Evolutionary conservation across 805 yeast species (phyloP).

Genomic region (Candida chauliodis): DNA sequence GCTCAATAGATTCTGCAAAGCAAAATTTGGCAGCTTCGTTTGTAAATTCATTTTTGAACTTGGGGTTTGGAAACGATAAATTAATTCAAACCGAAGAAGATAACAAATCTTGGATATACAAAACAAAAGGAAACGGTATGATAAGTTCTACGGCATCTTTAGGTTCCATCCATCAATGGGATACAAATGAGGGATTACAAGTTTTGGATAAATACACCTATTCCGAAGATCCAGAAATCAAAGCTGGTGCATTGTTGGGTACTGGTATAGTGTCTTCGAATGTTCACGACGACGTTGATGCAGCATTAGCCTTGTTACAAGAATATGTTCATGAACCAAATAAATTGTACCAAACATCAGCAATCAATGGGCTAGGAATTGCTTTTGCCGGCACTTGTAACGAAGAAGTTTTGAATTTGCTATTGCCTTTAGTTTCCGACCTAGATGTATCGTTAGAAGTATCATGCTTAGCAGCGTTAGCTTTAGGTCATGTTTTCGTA

Average conservation of each 20-base stretch:
- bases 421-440: conserved; percentile 82
- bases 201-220: conserved; percentile 84
- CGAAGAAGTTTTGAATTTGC: conserved; percentile 71
- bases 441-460: conserved; percentile 70
- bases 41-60: conserved; percentile 85
- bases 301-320: conserved; percentile 80
- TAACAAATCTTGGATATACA: conserved; percentile 78
- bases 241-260: conserved; percentile 96
- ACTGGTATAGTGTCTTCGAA: conserved; percentile 90
- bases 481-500: conserved; percentile 90
- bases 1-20: conserved; percentile 76
- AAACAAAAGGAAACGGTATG: conserved; percentile 91
- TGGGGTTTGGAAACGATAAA: conserved; percentile 88
- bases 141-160: conserved; percentile 85
- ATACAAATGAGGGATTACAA: conserved; percentile 83
- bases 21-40: conserved; percentile 94
- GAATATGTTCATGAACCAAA: conserved; percentile 73
- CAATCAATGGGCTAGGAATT: conserved; percentile 88
- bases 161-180: conserved; percentile 91
- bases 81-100: conserved; percentile 71
- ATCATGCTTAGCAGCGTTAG: conserved; percentile 81
- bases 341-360: conserved; percentile 65
- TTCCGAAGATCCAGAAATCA: conserved; percentile 78
- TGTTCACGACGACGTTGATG: conserved; percentile 93
- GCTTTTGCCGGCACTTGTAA: conserved; percentile 94